A percentile compares a stretch with the other conserved stretches of the same genome.
Conservation (phyloP, 768 basidiomycete genomes). For the Termitomyces sp. region DNA sequence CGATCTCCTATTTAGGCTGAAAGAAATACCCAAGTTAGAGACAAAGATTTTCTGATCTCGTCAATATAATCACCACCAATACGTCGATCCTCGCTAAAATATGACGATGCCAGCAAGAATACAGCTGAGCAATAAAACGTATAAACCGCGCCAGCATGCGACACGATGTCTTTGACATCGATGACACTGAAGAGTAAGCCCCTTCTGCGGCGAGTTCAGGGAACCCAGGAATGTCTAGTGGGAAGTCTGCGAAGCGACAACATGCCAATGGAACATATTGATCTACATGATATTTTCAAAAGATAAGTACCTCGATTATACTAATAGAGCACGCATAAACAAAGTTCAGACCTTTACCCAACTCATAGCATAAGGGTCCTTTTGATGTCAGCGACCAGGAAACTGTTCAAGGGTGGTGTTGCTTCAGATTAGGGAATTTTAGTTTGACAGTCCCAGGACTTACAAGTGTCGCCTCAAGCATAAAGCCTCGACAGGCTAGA, state of each 20-base stretch:
- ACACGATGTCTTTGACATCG: slow-evolving; percentile 56
- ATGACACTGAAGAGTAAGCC: slow-evolving; percentile 56
- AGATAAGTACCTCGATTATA: slow-evolving; percentile 21
- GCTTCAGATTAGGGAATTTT: background rate
- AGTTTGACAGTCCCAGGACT: slow-evolving; percentile 18
- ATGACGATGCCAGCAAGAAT: background rate
- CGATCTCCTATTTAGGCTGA: slow-evolving; percentile 54
- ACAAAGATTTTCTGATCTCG: slow-evolving; percentile 16
- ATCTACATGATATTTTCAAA: slow-evolving; percentile 36
- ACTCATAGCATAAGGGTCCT: slow-evolving; percentile 72
- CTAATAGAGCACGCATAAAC: slow-evolving; percentile 41
- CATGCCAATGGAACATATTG: slow-evolving; percentile 80
- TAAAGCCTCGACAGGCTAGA: slow-evolving; percentile 71
- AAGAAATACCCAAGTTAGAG: slow-evolving; percentile 27
- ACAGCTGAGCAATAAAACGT: slow-evolving; percentile 10
- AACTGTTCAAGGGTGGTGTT: slow-evolving; percentile 30
- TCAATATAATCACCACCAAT: slow-evolving; percentile 35
- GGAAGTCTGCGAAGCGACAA: slow-evolving; percentile 78
- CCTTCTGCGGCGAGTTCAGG: slow-evolving; percentile 61
- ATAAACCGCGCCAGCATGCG: slow-evolving; percentile 64
- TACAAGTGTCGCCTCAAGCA: slow-evolving; percentile 86
- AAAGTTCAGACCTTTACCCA: slow-evolving; percentile 57
- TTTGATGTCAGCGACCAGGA: slow-evolving; percentile 59
- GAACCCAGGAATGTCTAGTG: slow-evolving; percentile 57
- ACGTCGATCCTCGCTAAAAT: slow-evolving; percentile 69